phyloP scores from a whole-genome alignment of 2,329 filamentous ascomycete genomes.

The Nemania abortiva region DNA sequence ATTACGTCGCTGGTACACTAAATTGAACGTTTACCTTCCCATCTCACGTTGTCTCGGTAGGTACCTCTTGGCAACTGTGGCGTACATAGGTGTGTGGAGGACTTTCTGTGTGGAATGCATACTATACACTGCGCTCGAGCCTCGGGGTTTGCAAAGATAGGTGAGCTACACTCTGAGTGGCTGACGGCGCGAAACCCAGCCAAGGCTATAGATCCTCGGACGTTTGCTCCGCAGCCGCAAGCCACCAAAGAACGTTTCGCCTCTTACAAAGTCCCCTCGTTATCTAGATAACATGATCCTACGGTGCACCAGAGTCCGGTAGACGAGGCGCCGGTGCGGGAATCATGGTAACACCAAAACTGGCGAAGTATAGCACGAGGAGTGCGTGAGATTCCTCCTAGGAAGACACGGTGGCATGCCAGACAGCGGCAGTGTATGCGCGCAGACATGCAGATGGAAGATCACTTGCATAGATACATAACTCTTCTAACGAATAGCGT shows the following conservation, averaged over 20 bases:
- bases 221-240: not conserved
- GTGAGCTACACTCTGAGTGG: not conserved
- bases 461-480: not conserved
- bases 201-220: not conserved
- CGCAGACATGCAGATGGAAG: constrained; percentile 1
- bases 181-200: constrained; percentile 5
- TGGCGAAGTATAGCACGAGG: constrained; percentile 5
- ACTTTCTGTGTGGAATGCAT: not conserved
- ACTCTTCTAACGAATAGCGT: not conserved
- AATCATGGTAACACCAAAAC: constrained; percentile 23
- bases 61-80: constrained; percentile 32
- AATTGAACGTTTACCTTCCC: not conserved
- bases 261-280: not conserved
- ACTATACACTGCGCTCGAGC: not conserved
- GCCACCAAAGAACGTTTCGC: not conserved
- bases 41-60: constrained; percentile 21
- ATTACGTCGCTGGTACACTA: constrained; percentile 12
- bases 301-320: not conserved
- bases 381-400: constrained; percentile 27
- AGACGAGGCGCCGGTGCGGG: not conserved
- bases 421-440: not conserved
- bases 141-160: too few species aligned
- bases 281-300: not conserved
- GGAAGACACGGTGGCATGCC: constrained; percentile 6
- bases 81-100: constrained; percentile 8